Evolutionary conservation across 2,329 filamentous ascomycete species (phyloP).

Genomic region (Amesomyces nigricolor): DNA sequence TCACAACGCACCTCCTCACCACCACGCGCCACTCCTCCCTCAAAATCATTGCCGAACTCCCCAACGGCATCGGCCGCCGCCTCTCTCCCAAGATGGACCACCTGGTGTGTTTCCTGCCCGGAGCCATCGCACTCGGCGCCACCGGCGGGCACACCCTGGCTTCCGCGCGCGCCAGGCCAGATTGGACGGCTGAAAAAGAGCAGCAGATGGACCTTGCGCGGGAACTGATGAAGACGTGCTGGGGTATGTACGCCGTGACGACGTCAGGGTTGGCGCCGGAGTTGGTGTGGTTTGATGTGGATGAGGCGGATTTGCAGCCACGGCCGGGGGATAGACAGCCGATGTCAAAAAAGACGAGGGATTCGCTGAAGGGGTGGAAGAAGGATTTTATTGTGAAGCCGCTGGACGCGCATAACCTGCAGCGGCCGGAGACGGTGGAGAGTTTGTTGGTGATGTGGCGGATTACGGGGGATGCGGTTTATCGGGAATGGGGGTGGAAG

Average conservation of each 20-base stretch:
- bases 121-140: constrained; percentile 82
- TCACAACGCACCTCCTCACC: constrained; percentile 86
- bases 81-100: constrained; percentile 95
- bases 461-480: constrained; percentile 82
- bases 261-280: constrained; percentile 84
- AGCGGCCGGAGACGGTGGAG: constrained; percentile 92
- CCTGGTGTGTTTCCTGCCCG: constrained; percentile 93
- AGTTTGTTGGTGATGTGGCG: constrained; percentile 97
- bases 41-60: constrained; percentile 82
- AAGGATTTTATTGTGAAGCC: constrained; percentile 74
- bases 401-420: constrained; percentile 82
- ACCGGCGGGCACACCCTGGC: constrained; percentile 72
- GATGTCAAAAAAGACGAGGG: constrained; percentile 49
- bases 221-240: constrained; percentile 94
- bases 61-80: constrained; percentile 58
- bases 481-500: constrained; percentile 96
- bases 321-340: constrained; percentile 47
- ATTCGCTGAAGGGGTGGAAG: constrained; percentile 56
- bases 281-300: constrained; percentile 82
- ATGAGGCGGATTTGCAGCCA: constrained; percentile 33
- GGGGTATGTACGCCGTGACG: constrained; percentile 92
- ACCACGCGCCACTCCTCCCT: constrained; percentile 76
- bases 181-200: constrained; percentile 42
- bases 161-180: constrained; percentile 45
- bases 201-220: constrained; percentile 74